These are phyloP conservation scores for Polychaeton citri DNA, from an alignment of 2,329 filamentous ascomycete species.

Conservation along the genomic window DNA sequence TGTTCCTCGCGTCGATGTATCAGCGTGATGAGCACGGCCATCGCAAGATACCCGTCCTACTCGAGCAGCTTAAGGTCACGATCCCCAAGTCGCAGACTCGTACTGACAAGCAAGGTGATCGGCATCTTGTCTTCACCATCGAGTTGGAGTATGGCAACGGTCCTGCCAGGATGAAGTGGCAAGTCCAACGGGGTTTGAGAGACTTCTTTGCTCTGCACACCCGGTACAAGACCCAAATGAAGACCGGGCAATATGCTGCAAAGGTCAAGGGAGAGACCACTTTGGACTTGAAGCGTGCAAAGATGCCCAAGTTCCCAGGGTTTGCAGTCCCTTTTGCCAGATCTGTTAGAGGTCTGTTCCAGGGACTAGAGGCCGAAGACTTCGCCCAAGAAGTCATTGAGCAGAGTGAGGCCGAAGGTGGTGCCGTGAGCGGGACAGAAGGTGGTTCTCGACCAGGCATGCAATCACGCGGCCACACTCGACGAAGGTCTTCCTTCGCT, in stretches of 20 bases:
- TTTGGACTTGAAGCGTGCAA: constrained; percentile 48
- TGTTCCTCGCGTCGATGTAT: constrained; percentile 95
- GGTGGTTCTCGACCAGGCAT: constrained; percentile 27
- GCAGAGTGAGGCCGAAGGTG: constrained; percentile 47
- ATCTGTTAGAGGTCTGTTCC: constrained; percentile 43
- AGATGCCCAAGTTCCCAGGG: constrained; percentile 79
- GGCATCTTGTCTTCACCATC: constrained; percentile 80
- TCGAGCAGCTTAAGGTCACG: constrained; percentile 84
- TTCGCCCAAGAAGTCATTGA: constrained; percentile 40
- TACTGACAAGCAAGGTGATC: constrained; percentile 43
- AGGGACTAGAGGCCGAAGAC: constrained; percentile 65
- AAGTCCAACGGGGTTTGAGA: constrained; percentile 69
- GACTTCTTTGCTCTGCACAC: constrained; percentile 89
- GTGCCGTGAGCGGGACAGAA: constrained; percentile 52
- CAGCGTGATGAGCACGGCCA: constrained; percentile 94
- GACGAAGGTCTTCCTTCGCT: constrained; percentile 42
- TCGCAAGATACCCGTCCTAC: constrained; percentile 81
- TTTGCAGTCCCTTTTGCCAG: constrained; percentile 83
- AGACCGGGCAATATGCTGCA: constrained; percentile 37
- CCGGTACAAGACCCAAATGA: constrained; percentile 82
- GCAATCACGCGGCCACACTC: constrained; percentile 27
- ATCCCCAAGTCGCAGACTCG: constrained; percentile 67
- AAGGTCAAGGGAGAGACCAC: constrained; percentile 43
- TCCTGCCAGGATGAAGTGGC: constrained; percentile 92
- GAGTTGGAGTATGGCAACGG: constrained; percentile 94